Evolutionary conservation across 495 filamentous ascomycete genomes (phyloP).

Genomic region (Xylaria longipes): DNA sequence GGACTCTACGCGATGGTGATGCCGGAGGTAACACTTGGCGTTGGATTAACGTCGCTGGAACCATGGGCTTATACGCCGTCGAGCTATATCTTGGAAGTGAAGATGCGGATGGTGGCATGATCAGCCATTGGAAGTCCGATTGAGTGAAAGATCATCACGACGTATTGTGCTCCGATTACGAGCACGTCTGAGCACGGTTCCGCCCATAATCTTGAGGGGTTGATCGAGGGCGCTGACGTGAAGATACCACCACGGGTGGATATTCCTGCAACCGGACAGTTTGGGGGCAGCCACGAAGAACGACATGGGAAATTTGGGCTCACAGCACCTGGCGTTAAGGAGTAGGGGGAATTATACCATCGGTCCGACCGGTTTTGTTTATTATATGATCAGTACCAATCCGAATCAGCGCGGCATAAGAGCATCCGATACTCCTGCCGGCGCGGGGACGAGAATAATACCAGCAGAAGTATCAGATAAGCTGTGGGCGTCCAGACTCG

Average conservation of each 20-base stretch:
- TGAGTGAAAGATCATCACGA: slow-evolving; percentile 50
- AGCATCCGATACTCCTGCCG: background rate
- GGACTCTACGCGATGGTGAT: slow-evolving; percentile 78
- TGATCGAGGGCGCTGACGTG: slow-evolving; percentile 4
- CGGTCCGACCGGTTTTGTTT: slow-evolving; percentile 43
- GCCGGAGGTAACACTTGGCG: slow-evolving; percentile 86
- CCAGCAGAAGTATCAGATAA: slow-evolving; percentile 24
- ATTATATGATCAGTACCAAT: slow-evolving; percentile 26
- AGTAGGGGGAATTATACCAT: slow-evolving; percentile 45
- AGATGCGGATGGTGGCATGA: slow-evolving; percentile 70
- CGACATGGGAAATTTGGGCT: slow-evolving; percentile 43
- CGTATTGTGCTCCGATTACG: background rate
- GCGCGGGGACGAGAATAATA: background rate
- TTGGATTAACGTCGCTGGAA: slow-evolving; percentile 89
- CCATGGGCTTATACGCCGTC: slow-evolving; percentile 86
- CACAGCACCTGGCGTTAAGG: slow-evolving; percentile 45
- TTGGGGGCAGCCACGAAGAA: slow-evolving; percentile 34
- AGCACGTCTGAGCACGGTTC: background rate
- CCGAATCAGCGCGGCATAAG: slow-evolving; percentile 19
- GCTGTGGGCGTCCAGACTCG: slow-evolving; percentile 1
- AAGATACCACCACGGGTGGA: background rate
- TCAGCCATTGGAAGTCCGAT: slow-evolving; percentile 91
- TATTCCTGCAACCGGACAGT: slow-evolving; percentile 13
- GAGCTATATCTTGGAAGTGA: slow-evolving; percentile 85
- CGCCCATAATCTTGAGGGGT: background rate